phyloP scores from a whole-genome alignment of 2,329 filamentous ascomycete species.

The Phialocephala subalpina region DNA sequence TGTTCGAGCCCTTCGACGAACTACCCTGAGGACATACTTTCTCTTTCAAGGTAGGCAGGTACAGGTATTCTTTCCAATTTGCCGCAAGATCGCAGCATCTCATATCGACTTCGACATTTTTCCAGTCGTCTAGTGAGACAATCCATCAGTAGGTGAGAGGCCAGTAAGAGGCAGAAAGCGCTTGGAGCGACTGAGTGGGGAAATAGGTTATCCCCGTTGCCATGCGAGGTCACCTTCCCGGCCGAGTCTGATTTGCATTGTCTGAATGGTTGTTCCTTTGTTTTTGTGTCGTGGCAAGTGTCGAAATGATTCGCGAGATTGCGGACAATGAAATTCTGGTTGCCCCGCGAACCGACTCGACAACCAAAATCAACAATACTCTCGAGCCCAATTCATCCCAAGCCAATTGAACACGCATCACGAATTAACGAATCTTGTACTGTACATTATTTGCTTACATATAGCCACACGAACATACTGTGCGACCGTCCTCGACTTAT shows the following conservation, averaged over 20 bases:
- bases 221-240: neutral
- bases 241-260: neutral
- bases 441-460: slow-evolving; percentile 1
- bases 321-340: neutral
- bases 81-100: no score
- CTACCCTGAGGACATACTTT: no score
- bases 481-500: slow-evolving; percentile 8
- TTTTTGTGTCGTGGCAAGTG: slow-evolving; percentile 3
- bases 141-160: no score
- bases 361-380: neutral
- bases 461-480: slow-evolving; percentile 12
- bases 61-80: no score
- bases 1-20: no score
- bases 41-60: no score
- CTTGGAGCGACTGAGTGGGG: neutral
- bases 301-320: neutral
- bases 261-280: neutral
- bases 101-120: no score
- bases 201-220: no score
- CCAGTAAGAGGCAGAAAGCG: neutral
- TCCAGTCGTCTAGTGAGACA: no score
- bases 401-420: slow-evolving; percentile 18
- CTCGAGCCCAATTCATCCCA: slow-evolving; percentile 1
- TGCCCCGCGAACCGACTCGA: neutral
- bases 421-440: slow-evolving; percentile 24